Evolutionary conservation across 345 rosid genomes (phyloP).

Genomic region (Cardamine resedifolia): DNA sequence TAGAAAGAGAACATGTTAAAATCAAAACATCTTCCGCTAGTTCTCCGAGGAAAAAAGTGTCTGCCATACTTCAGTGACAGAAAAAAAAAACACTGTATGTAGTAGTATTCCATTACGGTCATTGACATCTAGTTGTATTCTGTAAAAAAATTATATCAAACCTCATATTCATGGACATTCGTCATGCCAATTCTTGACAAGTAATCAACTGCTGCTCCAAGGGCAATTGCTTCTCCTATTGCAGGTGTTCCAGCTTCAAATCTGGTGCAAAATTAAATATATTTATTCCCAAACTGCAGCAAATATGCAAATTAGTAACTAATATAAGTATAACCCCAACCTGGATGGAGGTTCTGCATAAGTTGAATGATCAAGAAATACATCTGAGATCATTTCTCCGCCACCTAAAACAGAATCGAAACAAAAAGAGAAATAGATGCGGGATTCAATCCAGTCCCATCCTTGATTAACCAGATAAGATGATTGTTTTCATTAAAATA

Average conservation of each 20-base stretch:
- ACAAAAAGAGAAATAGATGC: not conserved
- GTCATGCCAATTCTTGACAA: conserved; percentile 79
- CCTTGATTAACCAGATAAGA: not conserved
- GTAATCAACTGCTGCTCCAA: conserved; percentile 95
- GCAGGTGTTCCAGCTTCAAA: conserved; percentile 99
- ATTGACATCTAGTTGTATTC: not conserved
- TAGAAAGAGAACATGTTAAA: not conserved
- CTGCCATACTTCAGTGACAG: not conserved
- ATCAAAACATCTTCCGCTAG: not conserved
- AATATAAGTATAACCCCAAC: conserved; percentile 42
- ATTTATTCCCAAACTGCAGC: conserved; percentile 7
- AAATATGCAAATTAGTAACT: conserved; percentile 1
- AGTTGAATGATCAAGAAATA: conserved; percentile 92
- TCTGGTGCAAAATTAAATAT: conserved; percentile 41
- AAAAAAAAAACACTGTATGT: not conserved
- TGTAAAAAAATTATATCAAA: conserved; percentile 32
- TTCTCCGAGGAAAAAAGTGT: not conserved
- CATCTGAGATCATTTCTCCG: conserved; percentile 96
- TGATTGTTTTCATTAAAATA: not conserved
- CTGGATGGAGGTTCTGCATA: conserved; percentile 95
- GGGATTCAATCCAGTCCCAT: not conserved
- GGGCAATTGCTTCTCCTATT: conserved; percentile 90
- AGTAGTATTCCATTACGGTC: not conserved
- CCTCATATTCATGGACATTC: conserved; percentile 87
- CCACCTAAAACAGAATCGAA: conserved; percentile 56